These are phyloP conservation scores for Phytophthora pistaciae DNA, from an alignment of 352 stramenopile genomes.

Conservation along the genomic window DNA sequence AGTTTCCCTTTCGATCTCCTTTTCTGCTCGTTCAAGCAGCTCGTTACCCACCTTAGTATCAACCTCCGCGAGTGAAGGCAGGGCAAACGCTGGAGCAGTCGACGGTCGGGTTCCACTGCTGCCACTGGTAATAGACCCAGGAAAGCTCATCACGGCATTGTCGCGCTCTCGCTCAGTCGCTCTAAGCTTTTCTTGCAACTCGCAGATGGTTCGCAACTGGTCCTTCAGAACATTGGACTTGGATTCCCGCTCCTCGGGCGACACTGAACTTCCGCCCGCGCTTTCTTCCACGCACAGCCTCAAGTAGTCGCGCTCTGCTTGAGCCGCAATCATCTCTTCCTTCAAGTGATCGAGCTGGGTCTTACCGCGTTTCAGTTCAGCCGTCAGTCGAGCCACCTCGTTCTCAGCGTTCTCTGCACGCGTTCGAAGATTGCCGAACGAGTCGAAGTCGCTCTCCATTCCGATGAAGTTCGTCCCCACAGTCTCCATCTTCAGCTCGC, in stretches of 20 bases:
- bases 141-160: slow-evolving; percentile 55
- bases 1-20: slow-evolving; percentile 83
- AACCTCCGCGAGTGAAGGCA: slow-evolving; percentile 52
- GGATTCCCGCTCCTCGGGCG: slow-evolving; percentile 55
- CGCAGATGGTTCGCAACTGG: slow-evolving; percentile 81
- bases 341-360: slow-evolving; percentile 84
- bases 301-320: slow-evolving; percentile 85
- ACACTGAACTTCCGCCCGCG: slow-evolving; percentile 18
- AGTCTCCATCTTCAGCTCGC: slow-evolving; percentile 72
- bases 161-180: slow-evolving; percentile 72
- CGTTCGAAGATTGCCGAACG: slow-evolving; percentile 73
- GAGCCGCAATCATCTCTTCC: slow-evolving; percentile 88
- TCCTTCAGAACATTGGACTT: slow-evolving; percentile 81
- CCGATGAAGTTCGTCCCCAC: slow-evolving; percentile 73
- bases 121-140: slow-evolving; percentile 6
- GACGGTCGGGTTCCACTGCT: slow-evolving; percentile 18
- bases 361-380: slow-evolving; percentile 82
- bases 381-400: slow-evolving; percentile 78
- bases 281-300: slow-evolving; percentile 75
- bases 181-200: slow-evolving; percentile 84
- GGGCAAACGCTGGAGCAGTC: slow-evolving; percentile 36
- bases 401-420: slow-evolving; percentile 83
- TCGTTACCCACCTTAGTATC: slow-evolving; percentile 71
- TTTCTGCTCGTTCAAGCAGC: slow-evolving; percentile 72
- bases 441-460: slow-evolving; percentile 79